Conservation (phyloP, 768 basidiomycete genomes). For the Boletus fagicola region DNA sequence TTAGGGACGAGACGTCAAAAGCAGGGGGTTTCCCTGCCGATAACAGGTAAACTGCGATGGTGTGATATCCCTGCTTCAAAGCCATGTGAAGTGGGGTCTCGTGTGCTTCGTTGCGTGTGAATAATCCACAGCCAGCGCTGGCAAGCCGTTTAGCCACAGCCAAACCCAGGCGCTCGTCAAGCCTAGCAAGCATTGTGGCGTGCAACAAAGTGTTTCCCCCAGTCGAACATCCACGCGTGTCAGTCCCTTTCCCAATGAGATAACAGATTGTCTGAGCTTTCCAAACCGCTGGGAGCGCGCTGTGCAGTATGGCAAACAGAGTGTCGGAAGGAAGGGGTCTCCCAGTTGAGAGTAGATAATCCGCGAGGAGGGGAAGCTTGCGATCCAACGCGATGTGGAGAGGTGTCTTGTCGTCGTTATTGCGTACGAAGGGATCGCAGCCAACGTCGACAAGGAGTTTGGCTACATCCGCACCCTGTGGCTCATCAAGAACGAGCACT, state of each 20-base stretch:
- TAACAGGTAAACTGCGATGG: not conserved
- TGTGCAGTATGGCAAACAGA: not conserved
- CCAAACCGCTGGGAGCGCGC: not conserved
- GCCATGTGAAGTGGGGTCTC: not conserved
- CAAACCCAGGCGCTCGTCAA: not conserved
- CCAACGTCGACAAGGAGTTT: slow-evolving; percentile 4
- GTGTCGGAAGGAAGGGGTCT: not conserved
- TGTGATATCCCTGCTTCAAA: not conserved
- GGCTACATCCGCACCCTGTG: not conserved
- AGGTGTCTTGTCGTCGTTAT: not conserved
- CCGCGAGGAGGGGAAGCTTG: not conserved
- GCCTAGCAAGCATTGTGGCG: not conserved
- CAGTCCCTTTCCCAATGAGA: not conserved
- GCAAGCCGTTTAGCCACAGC: not conserved
- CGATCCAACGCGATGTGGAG: too few relatives aligned
- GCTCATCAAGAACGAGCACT: not conserved
- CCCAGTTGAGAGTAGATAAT: not conserved
- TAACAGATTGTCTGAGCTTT: not conserved
- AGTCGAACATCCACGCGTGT: not conserved
- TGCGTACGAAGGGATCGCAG: not conserved
- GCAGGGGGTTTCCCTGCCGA: not conserved
- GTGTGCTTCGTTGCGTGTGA: too few relatives aligned
- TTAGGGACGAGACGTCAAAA: not conserved
- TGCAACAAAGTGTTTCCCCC: not conserved
- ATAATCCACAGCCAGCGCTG: not conserved